These are phyloP conservation scores for Globisporangium cylindrosporum DNA, from an alignment of 352 stramenopile genomes.

Conservation along the genomic window DNA sequence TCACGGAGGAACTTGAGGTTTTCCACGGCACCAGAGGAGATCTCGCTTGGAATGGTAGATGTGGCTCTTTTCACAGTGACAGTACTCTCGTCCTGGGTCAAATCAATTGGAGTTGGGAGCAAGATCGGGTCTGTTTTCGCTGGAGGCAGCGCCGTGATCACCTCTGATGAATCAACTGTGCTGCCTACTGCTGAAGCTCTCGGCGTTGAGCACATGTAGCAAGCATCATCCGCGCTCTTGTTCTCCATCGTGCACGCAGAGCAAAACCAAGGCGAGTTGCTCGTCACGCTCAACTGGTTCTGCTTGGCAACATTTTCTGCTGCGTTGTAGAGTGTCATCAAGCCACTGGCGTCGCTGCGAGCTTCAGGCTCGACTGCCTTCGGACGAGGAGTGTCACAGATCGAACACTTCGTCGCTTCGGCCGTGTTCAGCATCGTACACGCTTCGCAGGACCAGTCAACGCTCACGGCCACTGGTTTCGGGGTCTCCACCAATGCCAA, in stretches of 20 bases:
- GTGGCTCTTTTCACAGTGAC: constrained; percentile 11
- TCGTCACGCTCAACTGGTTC: constrained; percentile 16
- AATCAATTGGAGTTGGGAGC: constrained; percentile 32
- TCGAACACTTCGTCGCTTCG: constrained; percentile 57
- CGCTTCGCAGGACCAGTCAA: constrained; percentile 68
- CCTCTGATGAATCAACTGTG: constrained; percentile 29
- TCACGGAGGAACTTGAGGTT: constrained; percentile 48
- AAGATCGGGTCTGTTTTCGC: constrained; percentile 22
- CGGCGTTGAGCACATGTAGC: constrained; percentile 70
- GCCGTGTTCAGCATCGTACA: constrained; percentile 77
- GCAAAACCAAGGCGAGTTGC: constrained; percentile 43
- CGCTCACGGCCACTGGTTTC: constrained; percentile 14
- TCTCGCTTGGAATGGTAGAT: constrained; percentile 6
- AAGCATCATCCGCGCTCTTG: constrained; percentile 40
- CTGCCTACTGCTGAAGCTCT: constrained; percentile 39
- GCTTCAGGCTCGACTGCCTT: constrained; percentile 21
- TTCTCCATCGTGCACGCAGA: constrained; percentile 84
- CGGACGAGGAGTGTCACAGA: constrained; percentile 61
- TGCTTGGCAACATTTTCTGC: constrained; percentile 46
- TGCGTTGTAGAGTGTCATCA: constrained; percentile 70
- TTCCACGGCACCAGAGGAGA: constrained; percentile 25
- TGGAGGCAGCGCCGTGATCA: constrained; percentile 31
- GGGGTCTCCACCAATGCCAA: constrained; percentile 39
- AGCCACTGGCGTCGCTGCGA: constrained; percentile 34
- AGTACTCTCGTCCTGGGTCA: constrained; percentile 26